phyloP scores from a whole-genome alignment of 2,329 filamentous ascomycete species.

The Ramularia collo-cygni region DNA sequence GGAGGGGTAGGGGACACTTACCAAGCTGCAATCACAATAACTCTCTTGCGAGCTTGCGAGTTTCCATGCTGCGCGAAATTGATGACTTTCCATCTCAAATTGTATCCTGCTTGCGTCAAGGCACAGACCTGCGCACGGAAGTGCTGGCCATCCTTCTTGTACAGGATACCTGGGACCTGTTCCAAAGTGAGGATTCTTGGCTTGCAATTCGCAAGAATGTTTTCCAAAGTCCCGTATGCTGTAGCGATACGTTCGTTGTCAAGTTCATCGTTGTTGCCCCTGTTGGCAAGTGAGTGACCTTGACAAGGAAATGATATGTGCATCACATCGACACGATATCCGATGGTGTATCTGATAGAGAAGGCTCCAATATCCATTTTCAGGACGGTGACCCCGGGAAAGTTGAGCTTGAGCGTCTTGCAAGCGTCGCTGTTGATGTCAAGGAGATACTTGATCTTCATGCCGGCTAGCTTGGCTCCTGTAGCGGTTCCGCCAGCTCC shows the following conservation, averaged over 20 bases:
- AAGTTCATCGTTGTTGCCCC: neutral
- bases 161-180: conserved; percentile 62
- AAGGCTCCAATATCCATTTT: conserved; percentile 37
- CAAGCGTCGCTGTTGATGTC: conserved; percentile 41
- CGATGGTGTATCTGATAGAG: conserved; percentile 32
- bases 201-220: conserved; percentile 49
- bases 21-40: conserved; percentile 50
- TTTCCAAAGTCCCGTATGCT: neutral
- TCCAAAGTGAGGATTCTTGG: conserved; percentile 72
- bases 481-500: conserved; percentile 65
- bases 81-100: conserved; percentile 60
- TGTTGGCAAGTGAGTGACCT: conserved; percentile 63
- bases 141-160: conserved; percentile 43
- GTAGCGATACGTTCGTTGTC: neutral
- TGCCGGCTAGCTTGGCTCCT: conserved; percentile 54
- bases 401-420: conserved; percentile 54
- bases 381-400: conserved; percentile 32
- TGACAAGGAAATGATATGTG: conserved; percentile 77
- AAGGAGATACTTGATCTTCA: conserved; percentile 32
- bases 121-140: conserved; percentile 57
- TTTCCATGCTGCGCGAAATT: conserved; percentile 45
- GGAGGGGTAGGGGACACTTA: conserved; percentile 27
- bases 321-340: conserved; percentile 53
- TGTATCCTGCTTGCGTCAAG: conserved; percentile 61
- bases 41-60: conserved; percentile 41